A percentile compares a stretch with the other conserved stretches of the same genome.
These are phyloP conservation scores for Saccharomycopsis fermentans DNA, from an alignment of 805 yeast genomes.

Conservation along the genomic window DNA sequence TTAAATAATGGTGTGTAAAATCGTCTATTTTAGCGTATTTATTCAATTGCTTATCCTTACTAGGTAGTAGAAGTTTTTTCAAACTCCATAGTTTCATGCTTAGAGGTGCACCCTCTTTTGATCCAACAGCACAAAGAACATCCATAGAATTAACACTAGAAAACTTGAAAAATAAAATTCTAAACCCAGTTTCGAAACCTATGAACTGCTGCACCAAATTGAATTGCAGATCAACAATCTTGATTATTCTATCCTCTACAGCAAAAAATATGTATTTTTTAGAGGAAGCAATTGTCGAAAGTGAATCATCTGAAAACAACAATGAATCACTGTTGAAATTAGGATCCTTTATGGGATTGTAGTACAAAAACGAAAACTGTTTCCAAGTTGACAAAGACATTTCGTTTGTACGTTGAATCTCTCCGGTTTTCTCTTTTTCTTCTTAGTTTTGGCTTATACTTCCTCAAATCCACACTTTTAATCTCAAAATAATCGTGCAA, in stretches of 20 bases:
- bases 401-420: not conserved
- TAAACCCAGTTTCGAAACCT: constrained; percentile 58
- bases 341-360: constrained; percentile 80
- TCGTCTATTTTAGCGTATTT: constrained; percentile 27
- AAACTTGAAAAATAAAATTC: constrained; percentile 46
- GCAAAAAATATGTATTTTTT: constrained; percentile 51
- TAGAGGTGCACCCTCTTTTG: constrained; percentile 60
- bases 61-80: constrained; percentile 33
- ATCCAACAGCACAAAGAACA: constrained; percentile 63
- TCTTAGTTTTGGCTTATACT: no score
- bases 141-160: constrained; percentile 31
- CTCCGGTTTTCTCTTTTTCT: no score
- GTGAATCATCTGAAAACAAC: constrained; percentile 68
- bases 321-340: constrained; percentile 48
- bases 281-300: constrained; percentile 55
- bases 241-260: constrained; percentile 40
- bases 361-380: constrained; percentile 80
- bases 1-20: constrained; percentile 35
- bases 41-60: constrained; percentile 20
- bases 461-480: no score
- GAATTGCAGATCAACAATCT: constrained; percentile 44
- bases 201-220: constrained; percentile 39
- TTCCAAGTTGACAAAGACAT: constrained; percentile 39
- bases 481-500: no score
- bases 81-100: constrained; percentile 67